phyloP scores from a whole-genome alignment of 257 asterid genomes.

The Solanum medicagineum region DNA sequence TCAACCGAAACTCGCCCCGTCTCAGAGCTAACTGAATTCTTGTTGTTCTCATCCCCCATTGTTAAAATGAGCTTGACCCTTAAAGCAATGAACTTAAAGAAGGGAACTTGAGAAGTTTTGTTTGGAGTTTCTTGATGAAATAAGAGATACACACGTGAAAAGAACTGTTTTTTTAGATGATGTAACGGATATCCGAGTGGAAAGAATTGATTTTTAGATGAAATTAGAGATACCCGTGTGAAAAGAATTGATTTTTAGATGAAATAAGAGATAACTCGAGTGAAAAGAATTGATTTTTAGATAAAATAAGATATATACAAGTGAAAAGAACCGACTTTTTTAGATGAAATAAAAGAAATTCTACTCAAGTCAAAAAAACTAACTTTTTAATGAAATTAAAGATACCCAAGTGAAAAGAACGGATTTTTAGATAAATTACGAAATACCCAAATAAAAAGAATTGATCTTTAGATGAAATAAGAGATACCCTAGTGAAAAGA shows the following conservation, averaged over 20 bases:
- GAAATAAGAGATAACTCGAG: neutral
- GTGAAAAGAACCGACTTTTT: neutral
- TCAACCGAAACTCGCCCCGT: neutral
- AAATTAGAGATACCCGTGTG: neutral
- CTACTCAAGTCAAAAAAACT: neutral
- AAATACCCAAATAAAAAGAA: neutral
- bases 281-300: neutral
- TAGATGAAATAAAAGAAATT: too few relatives aligned
- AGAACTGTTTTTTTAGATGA: neutral
- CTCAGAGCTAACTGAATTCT: neutral
- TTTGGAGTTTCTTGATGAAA: neutral
- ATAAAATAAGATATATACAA: neutral
- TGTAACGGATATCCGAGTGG: neutral
- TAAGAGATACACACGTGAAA: neutral
- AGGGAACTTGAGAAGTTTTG: neutral
- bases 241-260: neutral
- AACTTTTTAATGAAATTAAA: neutral
- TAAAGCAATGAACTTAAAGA: neutral
- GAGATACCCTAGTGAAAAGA: neutral
- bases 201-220: neutral
- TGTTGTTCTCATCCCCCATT: slow-evolving; percentile 5
- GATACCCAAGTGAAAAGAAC: neutral
- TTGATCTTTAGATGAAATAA: neutral
- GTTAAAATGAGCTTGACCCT: neutral
- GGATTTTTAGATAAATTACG: neutral